These are phyloP conservation scores for Verticillium isaacii DNA, from an alignment of 2,329 filamentous ascomycete genomes.

Conservation along the genomic window DNA sequence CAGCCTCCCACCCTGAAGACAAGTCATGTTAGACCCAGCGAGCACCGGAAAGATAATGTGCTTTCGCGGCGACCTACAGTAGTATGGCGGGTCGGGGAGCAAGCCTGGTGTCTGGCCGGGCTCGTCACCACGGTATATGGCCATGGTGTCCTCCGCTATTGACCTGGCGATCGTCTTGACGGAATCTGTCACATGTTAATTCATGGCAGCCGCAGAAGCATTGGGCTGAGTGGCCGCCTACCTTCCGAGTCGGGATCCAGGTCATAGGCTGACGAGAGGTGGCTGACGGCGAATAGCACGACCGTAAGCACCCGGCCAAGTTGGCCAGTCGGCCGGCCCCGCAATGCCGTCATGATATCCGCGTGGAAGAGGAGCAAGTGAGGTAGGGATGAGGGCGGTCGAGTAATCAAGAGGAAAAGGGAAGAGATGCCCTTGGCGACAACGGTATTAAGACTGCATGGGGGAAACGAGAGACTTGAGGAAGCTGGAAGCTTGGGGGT, in stretches of 20 bases:
- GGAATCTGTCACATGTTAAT: conserved; percentile 35
- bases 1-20: conserved; percentile 62
- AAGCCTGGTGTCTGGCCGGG: conserved; percentile 47
- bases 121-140: conserved; percentile 42
- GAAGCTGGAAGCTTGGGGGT: neutral
- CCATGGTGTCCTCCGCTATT: conserved; percentile 37
- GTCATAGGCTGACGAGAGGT: conserved; percentile 25
- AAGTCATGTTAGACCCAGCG: neutral
- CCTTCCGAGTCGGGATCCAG: conserved; percentile 31
- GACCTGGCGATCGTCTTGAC: conserved; percentile 42
- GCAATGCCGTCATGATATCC: conserved; percentile 10
- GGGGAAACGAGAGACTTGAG: neutral
- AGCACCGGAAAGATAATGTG: neutral
- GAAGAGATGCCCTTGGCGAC: neutral
- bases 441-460: neutral
- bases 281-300: conserved; percentile 12
- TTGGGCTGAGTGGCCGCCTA: conserved; percentile 10
- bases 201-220: neutral
- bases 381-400: conserved; percentile 1
- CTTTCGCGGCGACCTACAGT: conserved; percentile 34
- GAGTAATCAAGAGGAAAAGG: neutral
- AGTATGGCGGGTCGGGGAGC: conserved; percentile 50
- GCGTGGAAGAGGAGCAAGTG: neutral
- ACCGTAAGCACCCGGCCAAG: conserved; percentile 7
- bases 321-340: conserved; percentile 8